Percentiles rank a stretch among this genome's conserved stretches.
Evolutionary conservation across 2,329 filamentous ascomycete genomes (phyloP).

Genomic region (Cytospora schulzeri): DNA sequence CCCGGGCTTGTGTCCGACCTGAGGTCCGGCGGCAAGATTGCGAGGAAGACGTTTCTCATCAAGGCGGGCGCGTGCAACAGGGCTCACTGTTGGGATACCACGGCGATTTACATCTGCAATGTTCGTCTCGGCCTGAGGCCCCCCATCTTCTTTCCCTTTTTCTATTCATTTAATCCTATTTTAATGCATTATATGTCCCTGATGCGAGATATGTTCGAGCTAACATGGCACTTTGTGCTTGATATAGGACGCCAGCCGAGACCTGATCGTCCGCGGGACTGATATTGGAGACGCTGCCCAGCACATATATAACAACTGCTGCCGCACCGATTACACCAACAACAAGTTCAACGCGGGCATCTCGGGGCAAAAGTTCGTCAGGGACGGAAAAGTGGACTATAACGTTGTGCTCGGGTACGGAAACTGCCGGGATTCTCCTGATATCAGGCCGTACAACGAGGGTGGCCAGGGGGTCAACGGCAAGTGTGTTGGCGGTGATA

Average conservation of each 20-base stretch:
- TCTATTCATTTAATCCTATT: neutral
- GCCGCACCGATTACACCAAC: neutral
- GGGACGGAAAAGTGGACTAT: neutral
- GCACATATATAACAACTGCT: conserved; percentile 19
- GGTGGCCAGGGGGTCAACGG: conserved; percentile 15
- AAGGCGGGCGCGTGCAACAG: conserved; percentile 10
- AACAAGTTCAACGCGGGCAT: conserved; percentile 5
- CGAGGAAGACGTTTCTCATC: conserved; percentile 1
- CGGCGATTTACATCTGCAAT: conserved; percentile 23
- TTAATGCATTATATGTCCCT: no score
- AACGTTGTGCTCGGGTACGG: conserved; percentile 20
- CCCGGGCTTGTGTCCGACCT: conserved; percentile 9
- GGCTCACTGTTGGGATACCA: conserved; percentile 21
- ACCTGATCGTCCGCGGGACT: neutral
- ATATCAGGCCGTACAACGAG: conserved; percentile 1
- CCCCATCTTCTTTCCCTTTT: no score
- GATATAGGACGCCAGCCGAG: conserved; percentile 5
- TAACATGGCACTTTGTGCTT: neutral
- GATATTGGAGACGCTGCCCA: conserved; percentile 3
- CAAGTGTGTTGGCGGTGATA: conserved; percentile 15
- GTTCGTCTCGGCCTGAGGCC: neutral
- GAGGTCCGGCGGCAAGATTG: conserved; percentile 4
- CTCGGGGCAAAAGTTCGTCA: conserved; percentile 23
- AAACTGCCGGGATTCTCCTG: conserved; percentile 4
- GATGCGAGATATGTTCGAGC: neutral